Evolutionary conservation across 2,329 filamentous ascomycete genomes (phyloP), one percentile per base, ranked within the genome.

Genomic region (Diplocarpon rosae): DNA sequence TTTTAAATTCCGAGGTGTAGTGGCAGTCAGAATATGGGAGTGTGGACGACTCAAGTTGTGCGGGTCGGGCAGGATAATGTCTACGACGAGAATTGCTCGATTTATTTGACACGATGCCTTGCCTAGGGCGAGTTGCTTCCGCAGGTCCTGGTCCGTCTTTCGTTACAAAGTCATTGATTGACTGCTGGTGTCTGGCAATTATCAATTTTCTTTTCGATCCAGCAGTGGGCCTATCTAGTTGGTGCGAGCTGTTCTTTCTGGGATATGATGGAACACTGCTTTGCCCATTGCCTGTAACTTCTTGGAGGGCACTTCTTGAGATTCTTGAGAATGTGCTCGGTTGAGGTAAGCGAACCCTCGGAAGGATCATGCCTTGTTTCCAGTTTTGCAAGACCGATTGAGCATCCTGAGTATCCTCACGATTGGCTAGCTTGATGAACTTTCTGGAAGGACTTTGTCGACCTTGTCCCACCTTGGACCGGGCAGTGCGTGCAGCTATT

Each of bases 361-460:
- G 55, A 11, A 46, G 24, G 17, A 62, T 59, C 20, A 39, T 57
- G 8, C 57, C 56, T n/a, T 57, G 59, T 53, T 64, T 74, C 78
- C 78, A 83, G 41, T 71, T 64, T 31, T 66, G 63, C 16, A 83
- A 60, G 9, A 74, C 65, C 7, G 67, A 66, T 9, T 69, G 62
- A 1, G 69, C 76, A 56, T 81, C 78, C 14, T 76, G 50, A 47
- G 79, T 76, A 54, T 82, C 78, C 51, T 66, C 65, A n/a, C 75
- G 70, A 27, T 68, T 78, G 16, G 73, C 75, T n/a, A 83, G 64
- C 45, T 70, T 68, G 48, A 83, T 77, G n/a, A 65, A 59, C 55
- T 82, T 83, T 35, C 56, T 66, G 0, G 62, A 63, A 1, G 75
- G 76, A 43, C 70, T 78, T 6, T 71, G 67, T 56, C 73, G 72